Evolutionary conservation across 2,329 filamentous ascomycete species (phyloP).

Genomic region (Aspergillus sp.): DNA sequence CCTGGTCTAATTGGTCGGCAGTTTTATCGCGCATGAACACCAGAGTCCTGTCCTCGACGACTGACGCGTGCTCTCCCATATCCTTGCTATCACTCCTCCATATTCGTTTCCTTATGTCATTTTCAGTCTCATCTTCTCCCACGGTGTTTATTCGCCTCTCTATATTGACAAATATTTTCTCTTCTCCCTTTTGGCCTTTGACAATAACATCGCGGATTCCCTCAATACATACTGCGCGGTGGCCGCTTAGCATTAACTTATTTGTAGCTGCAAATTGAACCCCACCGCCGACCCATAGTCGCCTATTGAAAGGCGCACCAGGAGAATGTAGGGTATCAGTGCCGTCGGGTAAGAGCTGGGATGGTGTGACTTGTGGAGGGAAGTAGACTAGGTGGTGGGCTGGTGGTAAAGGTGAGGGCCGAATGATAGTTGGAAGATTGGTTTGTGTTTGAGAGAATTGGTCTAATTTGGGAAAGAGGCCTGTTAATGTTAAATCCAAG

Average conservation of each 20-base stretch:
- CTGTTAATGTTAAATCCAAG: slow-evolving; percentile 61
- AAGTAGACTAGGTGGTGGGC: slow-evolving; percentile 89
- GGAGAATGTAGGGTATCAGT: slow-evolving; percentile 80
- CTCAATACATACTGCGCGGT: slow-evolving; percentile 47
- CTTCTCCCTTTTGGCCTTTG: slow-evolving; percentile 52
- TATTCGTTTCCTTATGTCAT: slow-evolving; percentile 40
- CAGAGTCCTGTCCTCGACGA: slow-evolving; percentile 61
- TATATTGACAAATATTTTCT: slow-evolving; percentile 62
- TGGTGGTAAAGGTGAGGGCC: slow-evolving; percentile 29
- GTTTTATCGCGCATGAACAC: slow-evolving; percentile 61
- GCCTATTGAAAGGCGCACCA: slow-evolving; percentile 67
- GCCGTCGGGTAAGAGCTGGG: slow-evolving; percentile 72
- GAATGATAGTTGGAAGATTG: slow-evolving; percentile 35
- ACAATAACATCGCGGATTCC: slow-evolving; percentile 49
- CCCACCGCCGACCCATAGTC: slow-evolving; percentile 87
- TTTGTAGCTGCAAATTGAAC: slow-evolving; percentile 53
- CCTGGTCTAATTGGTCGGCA: slow-evolving; percentile 32
- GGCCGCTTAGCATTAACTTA: slow-evolving; percentile 32
- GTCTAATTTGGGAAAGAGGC: slow-evolving; percentile 48
- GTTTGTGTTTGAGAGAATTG: slow-evolving; percentile 26
- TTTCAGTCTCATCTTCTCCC: slow-evolving; percentile 35
- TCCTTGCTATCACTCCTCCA: slow-evolving; percentile 46
- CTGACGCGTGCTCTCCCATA: slow-evolving; percentile 42
- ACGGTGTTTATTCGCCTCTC: slow-evolving; percentile 53
- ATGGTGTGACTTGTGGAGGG: slow-evolving; percentile 65